A percentile compares a stretch with the other conserved stretches of the same genome.
phyloP scores from a whole-genome alignment of 164 flowering plant genomes.

The Kingdonia uniflora region DNA sequence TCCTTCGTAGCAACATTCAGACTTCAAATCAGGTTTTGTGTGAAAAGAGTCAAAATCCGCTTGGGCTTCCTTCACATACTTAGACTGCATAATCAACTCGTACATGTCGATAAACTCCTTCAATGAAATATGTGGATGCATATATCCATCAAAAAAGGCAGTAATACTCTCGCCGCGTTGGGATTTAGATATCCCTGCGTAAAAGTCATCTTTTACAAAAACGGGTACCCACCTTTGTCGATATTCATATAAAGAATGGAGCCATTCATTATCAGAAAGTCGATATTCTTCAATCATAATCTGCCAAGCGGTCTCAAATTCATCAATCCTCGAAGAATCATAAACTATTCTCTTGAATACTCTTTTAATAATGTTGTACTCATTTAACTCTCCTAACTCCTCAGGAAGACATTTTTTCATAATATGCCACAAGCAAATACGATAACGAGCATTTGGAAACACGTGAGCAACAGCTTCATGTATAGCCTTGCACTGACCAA shows the following conservation, averaged over 20 bases:
- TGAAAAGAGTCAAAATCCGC: constrained; percentile 40
- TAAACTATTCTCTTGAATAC: constrained; percentile 12
- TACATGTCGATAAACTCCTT: constrained; percentile 27
- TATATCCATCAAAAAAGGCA: constrained; percentile 27
- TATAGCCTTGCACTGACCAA: constrained; percentile 32
- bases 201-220: constrained; percentile 29
- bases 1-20: constrained; percentile 6
- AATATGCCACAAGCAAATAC: constrained; percentile 33
- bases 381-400: constrained; percentile 24
- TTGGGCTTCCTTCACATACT: constrained; percentile 35
- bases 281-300: constrained; percentile 31
- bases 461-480: constrained; percentile 29
- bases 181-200: constrained; percentile 32
- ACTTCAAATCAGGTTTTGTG: constrained; percentile 9
- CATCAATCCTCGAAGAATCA: constrained; percentile 34
- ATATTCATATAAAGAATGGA: constrained; percentile 32
- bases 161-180: constrained; percentile 25
- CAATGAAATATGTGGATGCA: constrained; percentile 21
- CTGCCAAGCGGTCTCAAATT: constrained; percentile 43
- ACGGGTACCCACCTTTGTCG: constrained; percentile 35
- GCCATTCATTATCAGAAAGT: constrained; percentile 33
- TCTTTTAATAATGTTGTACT: constrained; percentile 27
- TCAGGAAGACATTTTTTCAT: constrained; percentile 27
- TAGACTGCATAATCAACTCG: constrained; percentile 23
- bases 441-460: constrained; percentile 33